Evolutionary conservation across 192 early-diverging fungal genomes (phyloP), one percentile per base, ranked within the genome.

Genomic region (Paraglomus brasilianum): DNA sequence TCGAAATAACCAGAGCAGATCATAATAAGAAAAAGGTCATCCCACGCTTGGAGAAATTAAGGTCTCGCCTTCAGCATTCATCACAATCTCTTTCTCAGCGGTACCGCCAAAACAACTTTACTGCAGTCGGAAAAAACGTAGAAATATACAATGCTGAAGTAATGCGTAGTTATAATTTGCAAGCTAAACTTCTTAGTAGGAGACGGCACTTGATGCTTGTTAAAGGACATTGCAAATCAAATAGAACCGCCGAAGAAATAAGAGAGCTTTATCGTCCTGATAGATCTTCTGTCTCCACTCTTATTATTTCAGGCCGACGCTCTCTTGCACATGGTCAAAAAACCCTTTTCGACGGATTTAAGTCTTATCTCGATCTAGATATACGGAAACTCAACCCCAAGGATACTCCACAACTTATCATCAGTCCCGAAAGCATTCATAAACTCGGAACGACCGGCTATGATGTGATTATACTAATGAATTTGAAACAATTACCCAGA

Each of bases 141-240:
- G 19, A 53, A 53, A 53, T 53, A 53, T 53, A 53, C 36, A 53
- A 53, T 53, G 19, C 52, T 53, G n/a, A 53, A 53, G 36, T n/a
- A 53, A 53, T 53, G 19, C 52, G 36, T 53, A 53, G 19, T 30
- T 53, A 53, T 53, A 53, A 53, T 53, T 53, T 53, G 36, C 19
- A 53, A 53, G 52, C 19, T 53, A 53, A 53, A 53, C 52, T 53
- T 53, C 21, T n/a, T 5, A 53, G 52, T 19, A 8, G 19, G 21
- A 53, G 36, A 19, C 8, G 13, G 52, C 19, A 53, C 52, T 53
- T 53, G 52, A 57, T 62, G 19, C 21, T 62, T 62, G 24, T 62
- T 62, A 62, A 62, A 45, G 60, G 17, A 45, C 21, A 62, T 62
- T 62, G 60, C 44, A 62, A 62, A 62, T 62, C 44, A 62, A 45